Conservation (phyloP, 2,329 filamentous ascomycete genomes). For the Torrubiella hemipterigena region DNA sequence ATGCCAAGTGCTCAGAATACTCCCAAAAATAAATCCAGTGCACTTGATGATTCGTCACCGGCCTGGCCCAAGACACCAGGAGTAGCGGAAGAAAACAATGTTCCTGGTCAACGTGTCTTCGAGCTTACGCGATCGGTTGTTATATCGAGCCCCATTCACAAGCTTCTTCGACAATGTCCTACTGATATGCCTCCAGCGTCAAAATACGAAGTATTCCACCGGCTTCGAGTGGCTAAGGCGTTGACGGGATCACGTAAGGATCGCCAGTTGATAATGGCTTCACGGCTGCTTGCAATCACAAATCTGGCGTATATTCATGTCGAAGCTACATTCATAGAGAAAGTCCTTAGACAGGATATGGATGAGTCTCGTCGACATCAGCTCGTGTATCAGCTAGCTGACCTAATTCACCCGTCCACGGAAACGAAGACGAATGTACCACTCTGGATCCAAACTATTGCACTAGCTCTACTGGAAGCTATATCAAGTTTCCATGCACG, state of each 20-base stretch:
- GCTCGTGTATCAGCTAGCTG: conserved; percentile 81
- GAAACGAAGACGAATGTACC: conserved; percentile 58
- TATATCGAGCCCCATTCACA: conserved; percentile 37
- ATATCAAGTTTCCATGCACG: conserved; percentile 68
- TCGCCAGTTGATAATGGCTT: conserved; percentile 64
- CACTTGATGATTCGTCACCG: conserved; percentile 34
- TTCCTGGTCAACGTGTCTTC: conserved; percentile 42
- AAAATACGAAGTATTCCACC: conserved; percentile 76
- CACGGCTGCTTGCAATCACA: conserved; percentile 75
- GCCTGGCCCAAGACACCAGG: conserved; percentile 30
- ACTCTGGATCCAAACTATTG: conserved; percentile 67
- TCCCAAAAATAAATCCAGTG: conserved; percentile 22
- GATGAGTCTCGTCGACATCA: conserved; percentile 86
- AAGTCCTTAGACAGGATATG: conserved; percentile 73
- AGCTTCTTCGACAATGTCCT: conserved; percentile 43
- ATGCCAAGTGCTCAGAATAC: conserved; percentile 29
- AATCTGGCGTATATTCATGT: conserved; percentile 84
- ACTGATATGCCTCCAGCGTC: conserved; percentile 57
- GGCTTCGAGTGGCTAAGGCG: conserved; percentile 72
- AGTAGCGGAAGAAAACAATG: conserved; percentile 19
- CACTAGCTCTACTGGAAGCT: conserved; percentile 73
- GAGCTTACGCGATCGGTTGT: conserved; percentile 52
- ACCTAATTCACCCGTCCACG: conserved; percentile 74
- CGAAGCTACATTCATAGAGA: conserved; percentile 74
- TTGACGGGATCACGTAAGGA: conserved; percentile 53